A percentile compares a stretch with the other conserved stretches of the same genome.
Evolutionary conservation across 371 early-diverging fungal genomes (phyloP).

Genomic region (Sporodiniella umbellata): DNA sequence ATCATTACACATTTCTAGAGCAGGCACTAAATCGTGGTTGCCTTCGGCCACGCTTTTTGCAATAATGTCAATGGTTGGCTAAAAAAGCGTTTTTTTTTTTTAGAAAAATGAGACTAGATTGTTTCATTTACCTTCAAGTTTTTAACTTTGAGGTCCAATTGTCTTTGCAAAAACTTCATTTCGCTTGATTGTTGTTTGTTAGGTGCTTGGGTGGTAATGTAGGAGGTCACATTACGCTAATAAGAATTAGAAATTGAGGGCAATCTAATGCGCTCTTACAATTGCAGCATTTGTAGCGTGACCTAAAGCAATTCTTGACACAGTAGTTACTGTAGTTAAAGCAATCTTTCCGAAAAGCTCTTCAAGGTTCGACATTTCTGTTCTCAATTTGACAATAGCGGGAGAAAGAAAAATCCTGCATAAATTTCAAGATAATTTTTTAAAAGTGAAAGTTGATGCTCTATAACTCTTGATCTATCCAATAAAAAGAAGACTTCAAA

Average conservation of each 20-base stretch:
- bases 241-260: not conserved
- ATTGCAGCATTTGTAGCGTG: slow-evolving; percentile 68
- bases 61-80: slow-evolving; percentile 72
- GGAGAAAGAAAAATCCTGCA: too few species aligned
- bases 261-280: slow-evolving; percentile 20
- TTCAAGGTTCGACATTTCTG: slow-evolving; percentile 48
- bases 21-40: slow-evolving; percentile 57
- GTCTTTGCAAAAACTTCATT: slow-evolving; percentile 33
- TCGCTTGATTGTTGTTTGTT: slow-evolving; percentile 32
- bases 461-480: too few species aligned
- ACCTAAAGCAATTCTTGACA: slow-evolving; percentile 71
- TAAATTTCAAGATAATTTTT: too few species aligned
- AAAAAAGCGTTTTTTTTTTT: slow-evolving; percentile 7
- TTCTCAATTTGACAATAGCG: too few species aligned
- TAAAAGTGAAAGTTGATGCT: too few species aligned
- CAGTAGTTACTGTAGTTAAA: slow-evolving; percentile 66
- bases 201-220: slow-evolving; percentile 40
- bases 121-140: slow-evolving; percentile 37
- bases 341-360: slow-evolving; percentile 67
- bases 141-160: slow-evolving; percentile 41
- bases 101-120: not conserved
- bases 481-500: too few species aligned
- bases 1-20: slow-evolving; percentile 58
- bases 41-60: slow-evolving; percentile 66
- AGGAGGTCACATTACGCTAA: slow-evolving; percentile 56